These are phyloP conservation scores for Crataegus laevigata DNA, from an alignment of 306 rosid species.

Conservation along the genomic window DNA sequence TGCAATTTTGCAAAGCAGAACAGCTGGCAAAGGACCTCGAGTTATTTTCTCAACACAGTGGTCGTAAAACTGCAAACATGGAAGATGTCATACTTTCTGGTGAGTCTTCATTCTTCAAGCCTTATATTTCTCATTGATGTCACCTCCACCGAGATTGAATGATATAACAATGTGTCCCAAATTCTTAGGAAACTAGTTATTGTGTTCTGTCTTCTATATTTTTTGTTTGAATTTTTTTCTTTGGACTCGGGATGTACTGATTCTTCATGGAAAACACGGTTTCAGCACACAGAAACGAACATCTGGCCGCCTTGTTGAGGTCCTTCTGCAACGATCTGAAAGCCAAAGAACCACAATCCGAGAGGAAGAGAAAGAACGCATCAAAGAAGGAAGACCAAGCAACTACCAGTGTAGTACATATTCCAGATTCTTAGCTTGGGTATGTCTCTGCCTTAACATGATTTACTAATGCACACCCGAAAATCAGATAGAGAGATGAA, in stretches of 20 bases:
- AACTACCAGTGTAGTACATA: slow-evolving; percentile 23
- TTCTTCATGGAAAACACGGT: slow-evolving; percentile 10
- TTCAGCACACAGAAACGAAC: slow-evolving; percentile 84
- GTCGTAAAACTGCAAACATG: slow-evolving; percentile 72
- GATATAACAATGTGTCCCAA: background rate
- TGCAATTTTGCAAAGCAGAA: slow-evolving; percentile 38
- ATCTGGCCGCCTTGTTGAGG: slow-evolving; percentile 57
- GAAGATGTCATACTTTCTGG: slow-evolving; percentile 89
- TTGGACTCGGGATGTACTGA: background rate
- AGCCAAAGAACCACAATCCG: slow-evolving; percentile 64
- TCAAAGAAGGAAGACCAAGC: slow-evolving; percentile 42
- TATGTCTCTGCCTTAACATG: background rate
- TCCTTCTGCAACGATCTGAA: slow-evolving; percentile 57
- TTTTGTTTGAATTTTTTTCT: background rate
- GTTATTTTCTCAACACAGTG: slow-evolving; percentile 75
- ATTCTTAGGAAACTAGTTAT: background rate
- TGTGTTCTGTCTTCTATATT: background rate
- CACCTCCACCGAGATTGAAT: background rate
- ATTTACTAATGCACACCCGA: background rate
- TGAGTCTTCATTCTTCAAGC: slow-evolving; percentile 33
- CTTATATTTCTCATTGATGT: background rate
- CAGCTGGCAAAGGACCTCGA: slow-evolving; percentile 76
- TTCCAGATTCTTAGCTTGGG: slow-evolving; percentile 20
- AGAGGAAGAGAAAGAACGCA: slow-evolving; percentile 74
- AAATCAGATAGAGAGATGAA: background rate